Evolutionary conservation across 495 filamentous ascomycete genomes (phyloP).

Genomic region (Xylaria bambusicola): DNA sequence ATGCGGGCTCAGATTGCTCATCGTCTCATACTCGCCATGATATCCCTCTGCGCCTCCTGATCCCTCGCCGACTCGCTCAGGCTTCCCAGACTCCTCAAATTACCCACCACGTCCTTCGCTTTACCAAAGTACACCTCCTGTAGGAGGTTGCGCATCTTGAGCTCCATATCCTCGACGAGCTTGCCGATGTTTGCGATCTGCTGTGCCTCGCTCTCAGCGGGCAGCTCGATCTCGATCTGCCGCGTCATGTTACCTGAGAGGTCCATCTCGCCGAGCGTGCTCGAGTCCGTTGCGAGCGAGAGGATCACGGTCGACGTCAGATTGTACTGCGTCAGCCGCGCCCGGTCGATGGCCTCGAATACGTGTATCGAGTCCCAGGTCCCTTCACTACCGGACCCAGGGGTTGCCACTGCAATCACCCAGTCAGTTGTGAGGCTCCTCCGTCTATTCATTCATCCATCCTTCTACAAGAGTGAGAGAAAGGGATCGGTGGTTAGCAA

Average conservation of each 20-base stretch:
- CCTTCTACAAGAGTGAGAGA: background rate
- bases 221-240: conserved; percentile 87
- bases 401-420: conserved; percentile 44
- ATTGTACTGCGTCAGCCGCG: conserved; percentile 91
- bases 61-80: conserved; percentile 86
- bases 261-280: conserved; percentile 84
- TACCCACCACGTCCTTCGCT: conserved; percentile 98
- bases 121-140: conserved; percentile 99
- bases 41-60: conserved; percentile 82
- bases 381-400: conserved; percentile 71
- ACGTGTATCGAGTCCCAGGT: conserved; percentile 99
- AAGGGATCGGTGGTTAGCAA: conserved; percentile 17
- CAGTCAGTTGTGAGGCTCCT: background rate
- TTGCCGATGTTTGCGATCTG: conserved; percentile 95
- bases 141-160: conserved; percentile 98
- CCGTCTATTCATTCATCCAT: background rate
- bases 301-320: conserved; percentile 96
- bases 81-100: conserved; percentile 84
- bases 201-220: conserved; percentile 84
- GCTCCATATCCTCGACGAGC: conserved; percentile 98
- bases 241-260: conserved; percentile 96
- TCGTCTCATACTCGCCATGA: conserved; percentile 75
- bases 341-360: conserved; percentile 91
- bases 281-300: conserved; percentile 70
- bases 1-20: conserved; percentile 32